Conservation (phyloP, 768 basidiomycete genomes). For the Pulveroboletus sp. region DNA sequence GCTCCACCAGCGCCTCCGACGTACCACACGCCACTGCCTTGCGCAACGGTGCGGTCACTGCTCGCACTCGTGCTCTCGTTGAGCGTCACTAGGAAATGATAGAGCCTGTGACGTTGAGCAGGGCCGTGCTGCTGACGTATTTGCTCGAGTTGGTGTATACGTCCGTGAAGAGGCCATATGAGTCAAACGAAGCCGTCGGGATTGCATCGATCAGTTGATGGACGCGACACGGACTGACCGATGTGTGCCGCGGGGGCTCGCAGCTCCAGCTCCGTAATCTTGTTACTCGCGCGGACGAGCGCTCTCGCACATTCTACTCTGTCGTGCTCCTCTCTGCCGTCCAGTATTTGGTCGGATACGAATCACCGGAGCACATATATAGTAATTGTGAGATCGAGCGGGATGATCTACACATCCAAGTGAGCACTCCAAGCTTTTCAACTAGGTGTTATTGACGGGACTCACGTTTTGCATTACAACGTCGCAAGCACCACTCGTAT, state of each 20-base stretch:
- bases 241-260: constrained; percentile 53
- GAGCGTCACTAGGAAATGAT: constrained; percentile 41
- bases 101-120: constrained; percentile 55
- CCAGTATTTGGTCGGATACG: constrained; percentile 54
- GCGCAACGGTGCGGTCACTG: constrained; percentile 33
- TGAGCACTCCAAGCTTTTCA: background rate
- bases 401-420: constrained; percentile 47
- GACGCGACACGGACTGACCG: constrained; percentile 36
- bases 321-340: constrained; percentile 49
- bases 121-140: constrained; percentile 65
- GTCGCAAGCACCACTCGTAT: constrained; percentile 58
- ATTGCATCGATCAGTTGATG: too few relatives aligned
- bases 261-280: constrained; percentile 49
- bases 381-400: constrained; percentile 46
- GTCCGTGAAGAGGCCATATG: constrained; percentile 57
- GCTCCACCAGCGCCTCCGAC: constrained; percentile 13
- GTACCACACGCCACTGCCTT: constrained; percentile 50
- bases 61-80: constrained; percentile 23
- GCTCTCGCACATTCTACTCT: constrained; percentile 56
- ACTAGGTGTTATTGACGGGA: background rate
- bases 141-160: constrained; percentile 48
- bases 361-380: constrained; percentile 45
- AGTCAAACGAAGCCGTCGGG: constrained; percentile 54
- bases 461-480: constrained; percentile 69
- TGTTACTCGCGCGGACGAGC: constrained; percentile 51